These are phyloP conservation scores for Entelexis paramagnoliae DNA, from an alignment of 1,139 yeast genomes.

Conservation along the genomic window DNA sequence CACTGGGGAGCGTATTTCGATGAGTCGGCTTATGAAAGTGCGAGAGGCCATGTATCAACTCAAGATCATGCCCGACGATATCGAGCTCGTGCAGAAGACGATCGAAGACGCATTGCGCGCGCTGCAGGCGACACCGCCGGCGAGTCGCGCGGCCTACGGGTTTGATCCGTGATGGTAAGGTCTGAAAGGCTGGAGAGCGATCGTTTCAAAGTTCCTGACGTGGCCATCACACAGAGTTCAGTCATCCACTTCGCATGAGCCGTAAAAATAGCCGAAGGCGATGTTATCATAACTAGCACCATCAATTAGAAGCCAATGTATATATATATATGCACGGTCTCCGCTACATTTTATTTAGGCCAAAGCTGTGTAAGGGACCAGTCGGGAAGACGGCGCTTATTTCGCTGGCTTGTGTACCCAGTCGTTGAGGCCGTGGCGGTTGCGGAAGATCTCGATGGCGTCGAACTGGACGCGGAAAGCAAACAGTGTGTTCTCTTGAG, in stretches of 20 bases:
- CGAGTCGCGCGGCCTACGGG: conserved; percentile 9
- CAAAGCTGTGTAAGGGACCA: too few species aligned
- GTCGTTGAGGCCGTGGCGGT: conserved; percentile 81
- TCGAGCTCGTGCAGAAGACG: conserved; percentile 11
- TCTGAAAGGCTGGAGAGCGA: too few species aligned
- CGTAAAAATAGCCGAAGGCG: too few species aligned
- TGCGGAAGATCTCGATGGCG: conserved; percentile 90
- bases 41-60: conserved; percentile 10
- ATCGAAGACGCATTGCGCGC: conserved; percentile 9
- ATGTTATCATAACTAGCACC: too few species aligned
- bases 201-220: too few species aligned
- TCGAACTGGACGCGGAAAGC: conserved; percentile 89
- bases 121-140: conserved; percentile 1
- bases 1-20: neutral
- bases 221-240: too few species aligned
- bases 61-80: conserved; percentile 16
- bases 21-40: neutral
- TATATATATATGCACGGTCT: too few species aligned
- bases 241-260: too few species aligned
- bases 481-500: conserved; percentile 75
- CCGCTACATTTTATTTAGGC: neutral
- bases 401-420: conserved; percentile 45
- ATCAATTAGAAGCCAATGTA: too few species aligned
- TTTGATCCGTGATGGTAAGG: conserved; percentile 3
- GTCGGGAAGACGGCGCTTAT: neutral